A percentile compares a stretch with the other conserved stretches of the same genome.
phyloP scores from a whole-genome alignment of 768 basidiomycete species.

The Boletus coccyginus region DNA sequence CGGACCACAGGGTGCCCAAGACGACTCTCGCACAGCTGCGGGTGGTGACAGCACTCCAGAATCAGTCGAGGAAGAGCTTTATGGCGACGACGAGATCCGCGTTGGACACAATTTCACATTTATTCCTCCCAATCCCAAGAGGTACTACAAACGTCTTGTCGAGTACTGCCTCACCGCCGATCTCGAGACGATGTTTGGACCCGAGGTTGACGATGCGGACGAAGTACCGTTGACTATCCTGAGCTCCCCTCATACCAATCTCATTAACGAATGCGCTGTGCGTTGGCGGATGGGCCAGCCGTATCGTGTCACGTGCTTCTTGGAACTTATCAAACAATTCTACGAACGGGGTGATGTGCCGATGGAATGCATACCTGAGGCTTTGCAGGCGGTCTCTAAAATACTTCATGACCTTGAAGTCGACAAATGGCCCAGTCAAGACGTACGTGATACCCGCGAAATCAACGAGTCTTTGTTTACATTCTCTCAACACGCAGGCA shows the following conservation, averaged over 20 bases:
- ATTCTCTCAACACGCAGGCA: slow-evolving; percentile 38
- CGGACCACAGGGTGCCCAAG: slow-evolving; percentile 19
- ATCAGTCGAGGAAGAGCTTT: slow-evolving; percentile 39
- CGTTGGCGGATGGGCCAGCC: slow-evolving; percentile 87
- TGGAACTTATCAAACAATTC: slow-evolving; percentile 82
- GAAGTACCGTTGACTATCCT: slow-evolving; percentile 94
- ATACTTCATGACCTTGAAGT: slow-evolving; percentile 67
- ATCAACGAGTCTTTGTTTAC: slow-evolving; percentile 3
- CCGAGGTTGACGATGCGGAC: slow-evolving; percentile 90
- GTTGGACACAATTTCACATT: slow-evolving; percentile 81
- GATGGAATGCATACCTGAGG: slow-evolving; percentile 92
- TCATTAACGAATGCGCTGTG: slow-evolving; percentile 84
- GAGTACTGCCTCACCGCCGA: slow-evolving; percentile 82
- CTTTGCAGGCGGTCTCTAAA: slow-evolving; percentile 68
- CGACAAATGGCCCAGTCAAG: slow-evolving; percentile 74
- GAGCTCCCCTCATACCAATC: slow-evolving; percentile 70
- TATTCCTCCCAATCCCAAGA: slow-evolving; percentile 85
- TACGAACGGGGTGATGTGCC: slow-evolving; percentile 91
- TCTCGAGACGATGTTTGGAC: slow-evolving; percentile 84
- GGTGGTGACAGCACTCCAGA: slow-evolving; percentile 31
- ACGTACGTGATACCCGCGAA: slow-evolving; percentile 53
- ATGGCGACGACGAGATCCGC: slow-evolving; percentile 66
- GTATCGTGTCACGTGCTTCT: slow-evolving; percentile 75
- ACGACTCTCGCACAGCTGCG: background rate
- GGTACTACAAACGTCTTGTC: slow-evolving; percentile 81